phyloP scores from a whole-genome alignment of 2,329 filamentous ascomycete species.

The Lasiodiplodia citricola region DNA sequence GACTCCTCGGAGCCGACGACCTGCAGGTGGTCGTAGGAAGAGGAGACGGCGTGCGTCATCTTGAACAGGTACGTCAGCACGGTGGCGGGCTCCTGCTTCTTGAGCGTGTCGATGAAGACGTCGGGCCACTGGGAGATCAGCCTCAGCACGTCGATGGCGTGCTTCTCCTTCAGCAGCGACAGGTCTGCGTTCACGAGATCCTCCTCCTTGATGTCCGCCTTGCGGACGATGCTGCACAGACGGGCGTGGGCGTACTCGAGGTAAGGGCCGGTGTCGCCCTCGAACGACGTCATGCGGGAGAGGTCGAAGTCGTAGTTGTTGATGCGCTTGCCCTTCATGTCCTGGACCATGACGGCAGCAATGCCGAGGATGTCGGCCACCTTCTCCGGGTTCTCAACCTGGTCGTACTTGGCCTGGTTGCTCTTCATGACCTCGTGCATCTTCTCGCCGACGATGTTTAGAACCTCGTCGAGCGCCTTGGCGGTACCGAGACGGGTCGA shows the following conservation, averaged over 20 bases:
- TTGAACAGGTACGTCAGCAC: constrained; percentile 79
- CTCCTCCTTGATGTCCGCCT: constrained; percentile 54
- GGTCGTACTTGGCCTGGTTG: constrained; percentile 87
- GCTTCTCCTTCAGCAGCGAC: constrained; percentile 70
- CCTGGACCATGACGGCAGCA: constrained; percentile 95
- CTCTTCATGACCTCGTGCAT: constrained; percentile 98
- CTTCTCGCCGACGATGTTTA: constrained; percentile 74
- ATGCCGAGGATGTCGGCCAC: constrained; percentile 91
- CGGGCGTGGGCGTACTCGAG: constrained; percentile 83
- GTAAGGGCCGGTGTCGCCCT: constrained; percentile 84
- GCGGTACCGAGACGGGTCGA: constrained; percentile 64
- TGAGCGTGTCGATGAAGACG: constrained; percentile 80
- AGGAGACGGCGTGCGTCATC: constrained; percentile 81
- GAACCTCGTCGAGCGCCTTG: constrained; percentile 55
- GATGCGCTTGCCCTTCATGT: constrained; percentile 89
- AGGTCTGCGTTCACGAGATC: constrained; percentile 70
- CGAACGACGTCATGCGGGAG: constrained; percentile 81
- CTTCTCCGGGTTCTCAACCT: constrained; percentile 81
- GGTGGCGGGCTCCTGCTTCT: constrained; percentile 77
- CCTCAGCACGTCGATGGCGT: constrained; percentile 75
- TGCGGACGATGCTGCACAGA: constrained; percentile 65
- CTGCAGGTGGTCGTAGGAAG: constrained; percentile 80
- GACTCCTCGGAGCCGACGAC: constrained; percentile 80
- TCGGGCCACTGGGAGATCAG: constrained; percentile 85
- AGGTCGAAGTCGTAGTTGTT: constrained; percentile 77